phyloP scores from a whole-genome alignment of 352 stramenopile species.

The Pythium monospermum region DNA sequence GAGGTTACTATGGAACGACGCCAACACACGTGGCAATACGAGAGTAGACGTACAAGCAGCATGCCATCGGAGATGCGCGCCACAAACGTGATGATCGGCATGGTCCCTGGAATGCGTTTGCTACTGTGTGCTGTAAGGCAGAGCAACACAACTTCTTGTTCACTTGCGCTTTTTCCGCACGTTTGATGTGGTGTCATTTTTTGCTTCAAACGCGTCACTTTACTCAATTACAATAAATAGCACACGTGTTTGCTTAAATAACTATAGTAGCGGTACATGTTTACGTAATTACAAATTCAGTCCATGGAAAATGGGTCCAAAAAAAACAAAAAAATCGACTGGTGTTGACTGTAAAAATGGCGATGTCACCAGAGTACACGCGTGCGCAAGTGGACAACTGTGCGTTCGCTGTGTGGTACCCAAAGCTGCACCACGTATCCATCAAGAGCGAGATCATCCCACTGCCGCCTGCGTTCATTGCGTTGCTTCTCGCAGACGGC shows the following conservation, averaged over 20 bases:
- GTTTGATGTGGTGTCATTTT: not conserved
- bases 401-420: constrained; percentile 71
- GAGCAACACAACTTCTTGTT: too few species aligned
- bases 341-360: not conserved
- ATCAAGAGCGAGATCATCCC: constrained; percentile 59
- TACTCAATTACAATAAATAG: constrained; percentile 5
- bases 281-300: not conserved
- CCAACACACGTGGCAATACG: not conserved
- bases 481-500: constrained; percentile 60
- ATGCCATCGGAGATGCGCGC: constrained; percentile 92
- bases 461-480: constrained; percentile 49
- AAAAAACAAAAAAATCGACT: not conserved
- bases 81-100: constrained; percentile 94
- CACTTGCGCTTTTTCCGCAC: constrained; percentile 7
- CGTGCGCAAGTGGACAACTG: constrained; percentile 75
- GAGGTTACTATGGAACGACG: not conserved
- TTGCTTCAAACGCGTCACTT: constrained; percentile 24
- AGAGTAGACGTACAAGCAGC: constrained; percentile 62
- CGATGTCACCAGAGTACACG: constrained; percentile 39
- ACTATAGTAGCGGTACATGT: constrained; percentile 1
- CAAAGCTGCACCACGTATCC: constrained; percentile 42
- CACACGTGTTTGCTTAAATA: not conserved
- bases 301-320: not conserved
- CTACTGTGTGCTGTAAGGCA: too few species aligned
- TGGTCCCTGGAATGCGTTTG: constrained; percentile 20